Evolutionary conservation across 208 protist species (phyloP), one percentile per base, ranked within the genome.

Genomic region (Novymonas esmeraldas): DNA sequence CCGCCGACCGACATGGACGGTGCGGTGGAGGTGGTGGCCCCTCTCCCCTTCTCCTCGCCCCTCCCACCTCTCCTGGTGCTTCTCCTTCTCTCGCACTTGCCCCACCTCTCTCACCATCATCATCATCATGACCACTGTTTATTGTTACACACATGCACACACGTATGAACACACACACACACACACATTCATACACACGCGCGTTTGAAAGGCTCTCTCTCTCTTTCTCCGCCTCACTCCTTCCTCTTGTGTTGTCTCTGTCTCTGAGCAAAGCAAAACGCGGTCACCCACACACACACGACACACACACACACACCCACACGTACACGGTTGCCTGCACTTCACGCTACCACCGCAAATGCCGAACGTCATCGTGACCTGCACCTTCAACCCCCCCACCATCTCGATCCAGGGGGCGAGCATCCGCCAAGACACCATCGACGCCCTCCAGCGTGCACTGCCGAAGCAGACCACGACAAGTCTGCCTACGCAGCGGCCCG

Each of bases 351-450:
- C 18, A 14, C 55, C 9, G 11, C 69, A 31, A 34, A 95, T 95
- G 90, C 90, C 90, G 42, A 89, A 94, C 78, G 79, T 95, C 31
- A 73, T 92, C 59, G 84, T 95, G 18, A 91, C 73, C 42, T 90
- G 82, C 71, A 76, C 72, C 61, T 95, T 94, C 70, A 94, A 95
- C 69, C 90, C 90, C 10, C 90, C 90, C 0, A 46, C 74, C 11
- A 49, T 95, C 50, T 74, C 77, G 29, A 81, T 95, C 38, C 74
- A 87, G 38, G 89, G 89, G 39, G 76, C 83, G 16, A 87, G 70
- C 58, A 80, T 95, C 13, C 84, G 85, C 28, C 84, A 93, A 60
- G 89, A 93, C 67, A 92, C 87, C 1, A 76, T 95, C 34, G 75
- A 92, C n/a, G 70, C 71, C 16, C 77, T 95, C 44, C 81, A 95